phyloP scores from a whole-genome alignment of 2,329 filamentous ascomycete species.

The Colletotrichum endophyticum region DNA sequence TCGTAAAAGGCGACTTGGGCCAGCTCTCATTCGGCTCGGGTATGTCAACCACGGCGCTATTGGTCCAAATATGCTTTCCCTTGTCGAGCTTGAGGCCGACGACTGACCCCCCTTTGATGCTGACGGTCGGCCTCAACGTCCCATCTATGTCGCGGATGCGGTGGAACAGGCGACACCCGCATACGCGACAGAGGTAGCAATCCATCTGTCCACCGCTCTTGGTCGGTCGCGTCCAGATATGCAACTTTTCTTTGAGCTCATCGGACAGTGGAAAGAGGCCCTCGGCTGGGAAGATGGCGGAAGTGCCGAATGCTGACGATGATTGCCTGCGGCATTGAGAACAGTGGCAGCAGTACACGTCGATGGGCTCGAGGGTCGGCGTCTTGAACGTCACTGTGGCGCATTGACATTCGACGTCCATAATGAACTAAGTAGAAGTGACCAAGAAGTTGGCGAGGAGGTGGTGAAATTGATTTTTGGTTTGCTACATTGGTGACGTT shows the following conservation, averaged over 20 bases:
- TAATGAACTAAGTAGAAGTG: conserved; percentile 21
- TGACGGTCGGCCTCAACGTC: conserved; percentile 37
- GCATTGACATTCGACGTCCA: conserved; percentile 43
- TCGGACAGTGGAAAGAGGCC: conserved; percentile 44
- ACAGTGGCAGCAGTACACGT: conserved; percentile 51
- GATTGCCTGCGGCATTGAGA: conserved; percentile 50
- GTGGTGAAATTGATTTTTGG: neutral
- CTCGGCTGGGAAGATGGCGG: conserved; percentile 44
- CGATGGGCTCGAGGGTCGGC: conserved; percentile 35
- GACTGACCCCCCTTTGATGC: conserved; percentile 52
- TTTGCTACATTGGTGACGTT: neutral
- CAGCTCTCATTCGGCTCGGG: conserved; percentile 33
- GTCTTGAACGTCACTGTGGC: conserved; percentile 39
- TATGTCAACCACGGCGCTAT: conserved; percentile 48
- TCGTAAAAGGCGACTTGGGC: conserved; percentile 5
- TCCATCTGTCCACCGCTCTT: conserved; percentile 45
- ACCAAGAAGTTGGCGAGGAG: neutral
- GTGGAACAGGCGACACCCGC: conserved; percentile 54
- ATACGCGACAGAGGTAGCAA: conserved; percentile 46
- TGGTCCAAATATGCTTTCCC: conserved; percentile 50
- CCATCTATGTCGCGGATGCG: conserved; percentile 43
- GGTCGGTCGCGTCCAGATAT: conserved; percentile 41
- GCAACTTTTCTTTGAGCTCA: conserved; percentile 34
- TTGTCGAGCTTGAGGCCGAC: conserved; percentile 43
- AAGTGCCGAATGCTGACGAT: conserved; percentile 49